A percentile compares a stretch with the other conserved stretches of the same genome.
Evolutionary conservation across 129 eudicot genomes (phyloP).

Genomic region (Flaveria linearis): DNA sequence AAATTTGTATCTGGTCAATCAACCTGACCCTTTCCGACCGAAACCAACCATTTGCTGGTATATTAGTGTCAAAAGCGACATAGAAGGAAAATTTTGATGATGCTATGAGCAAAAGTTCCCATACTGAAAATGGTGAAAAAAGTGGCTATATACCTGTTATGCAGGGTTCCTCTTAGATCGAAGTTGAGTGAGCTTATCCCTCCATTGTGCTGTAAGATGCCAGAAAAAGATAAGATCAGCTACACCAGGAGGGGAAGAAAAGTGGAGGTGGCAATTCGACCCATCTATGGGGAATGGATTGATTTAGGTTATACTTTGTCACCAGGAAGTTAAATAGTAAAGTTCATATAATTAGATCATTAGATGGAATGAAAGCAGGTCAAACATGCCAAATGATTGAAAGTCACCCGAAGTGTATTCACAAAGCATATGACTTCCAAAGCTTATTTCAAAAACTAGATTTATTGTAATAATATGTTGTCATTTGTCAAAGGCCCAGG

Average conservation of each 20-base stretch:
- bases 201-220: constrained; percentile 63
- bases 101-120: not conserved
- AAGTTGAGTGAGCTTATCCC: constrained; percentile 77
- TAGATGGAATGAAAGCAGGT: not conserved
- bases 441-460: not conserved
- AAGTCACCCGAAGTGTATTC: not conserved
- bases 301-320: not conserved
- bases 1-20: not conserved
- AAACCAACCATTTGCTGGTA: not conserved
- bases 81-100: not conserved
- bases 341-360: not conserved
- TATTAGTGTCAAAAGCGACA: not conserved
- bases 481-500: too few species aligned
- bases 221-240: constrained; percentile 8
- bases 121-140: not conserved
- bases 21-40: not conserved
- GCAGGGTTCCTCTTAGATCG: constrained; percentile 84
- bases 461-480: not conserved
- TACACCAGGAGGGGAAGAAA: constrained; percentile 2
- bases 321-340: not conserved
- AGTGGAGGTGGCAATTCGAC: not conserved
- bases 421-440: not conserved
- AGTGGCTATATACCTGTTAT: constrained; percentile 42
- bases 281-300: not conserved
- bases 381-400: not conserved